Percentiles rank a stretch among this genome's conserved stretches.
Conservation (phyloP, 305 asterid genomes). For the Plantago coronopus region DNA sequence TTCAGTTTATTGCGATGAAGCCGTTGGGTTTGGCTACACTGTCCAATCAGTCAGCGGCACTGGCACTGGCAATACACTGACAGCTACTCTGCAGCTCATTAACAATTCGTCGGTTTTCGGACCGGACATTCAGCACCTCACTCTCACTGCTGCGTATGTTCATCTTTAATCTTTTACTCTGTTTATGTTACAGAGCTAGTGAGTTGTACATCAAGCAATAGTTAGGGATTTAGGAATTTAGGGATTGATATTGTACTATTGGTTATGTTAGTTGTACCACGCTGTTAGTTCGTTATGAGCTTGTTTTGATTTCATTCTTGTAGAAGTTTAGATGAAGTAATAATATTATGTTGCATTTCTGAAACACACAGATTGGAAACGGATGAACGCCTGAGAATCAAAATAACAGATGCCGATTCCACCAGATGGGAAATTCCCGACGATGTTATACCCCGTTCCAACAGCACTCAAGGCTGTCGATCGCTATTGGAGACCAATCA, state of each 20-base stretch:
- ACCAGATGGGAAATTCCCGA: slow-evolving; percentile 79
- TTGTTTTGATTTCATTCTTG: no score
- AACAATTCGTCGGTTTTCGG: slow-evolving; percentile 42
- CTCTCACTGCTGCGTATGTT: slow-evolving; percentile 51
- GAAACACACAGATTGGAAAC: slow-evolving; percentile 52
- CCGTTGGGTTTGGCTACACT: slow-evolving; percentile 36
- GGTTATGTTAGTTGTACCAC: background rate
- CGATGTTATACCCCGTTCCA: slow-evolving; percentile 43
- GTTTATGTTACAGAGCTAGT: background rate
- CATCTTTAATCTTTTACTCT: background rate
- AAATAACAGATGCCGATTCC: slow-evolving; percentile 47
- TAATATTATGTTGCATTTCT: slow-evolving; percentile 3
- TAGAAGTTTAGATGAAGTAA: background rate
- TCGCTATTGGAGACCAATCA: slow-evolving; percentile 8
- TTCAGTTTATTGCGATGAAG: slow-evolving; percentile 17
- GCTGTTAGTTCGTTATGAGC: background rate
- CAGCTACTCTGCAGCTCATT: slow-evolving; percentile 31
- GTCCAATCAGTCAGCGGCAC: slow-evolving; percentile 28
- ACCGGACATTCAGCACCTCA: slow-evolving; percentile 47
- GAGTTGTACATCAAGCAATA: no score
- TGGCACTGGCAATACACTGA: slow-evolving; percentile 23
- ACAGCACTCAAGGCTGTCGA: background rate
- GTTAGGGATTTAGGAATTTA: no score
- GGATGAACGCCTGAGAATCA: slow-evolving; percentile 53
- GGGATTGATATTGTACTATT: no score